These are phyloP conservation scores for Clitopilus hobsonii DNA, from an alignment of 768 basidiomycete species.

Conservation along the genomic window DNA sequence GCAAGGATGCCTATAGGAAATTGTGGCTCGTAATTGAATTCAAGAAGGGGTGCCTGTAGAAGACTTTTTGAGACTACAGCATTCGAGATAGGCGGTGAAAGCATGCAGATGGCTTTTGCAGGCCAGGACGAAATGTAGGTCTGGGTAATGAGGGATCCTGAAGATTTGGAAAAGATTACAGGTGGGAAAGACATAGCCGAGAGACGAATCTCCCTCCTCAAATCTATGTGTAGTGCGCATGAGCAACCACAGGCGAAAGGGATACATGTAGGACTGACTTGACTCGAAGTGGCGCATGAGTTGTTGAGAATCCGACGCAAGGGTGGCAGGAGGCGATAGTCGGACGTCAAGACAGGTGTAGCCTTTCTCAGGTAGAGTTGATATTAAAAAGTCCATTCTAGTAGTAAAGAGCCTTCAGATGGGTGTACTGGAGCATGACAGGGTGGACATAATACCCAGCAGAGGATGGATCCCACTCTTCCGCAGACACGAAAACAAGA, in stretches of 20 bases:
- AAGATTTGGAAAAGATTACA: slow-evolving; percentile 45
- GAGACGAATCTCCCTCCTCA: slow-evolving; percentile 36
- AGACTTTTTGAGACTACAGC: slow-evolving; percentile 19
- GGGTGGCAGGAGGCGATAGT: slow-evolving; percentile 22
- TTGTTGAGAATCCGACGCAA: slow-evolving; percentile 17
- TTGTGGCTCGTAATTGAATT: slow-evolving; percentile 58
- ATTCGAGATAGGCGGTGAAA: slow-evolving; percentile 48
- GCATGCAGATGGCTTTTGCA: slow-evolving; percentile 55
- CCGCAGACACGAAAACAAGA: slow-evolving; percentile 46
- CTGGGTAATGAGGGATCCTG: slow-evolving; percentile 54
- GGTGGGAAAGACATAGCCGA: slow-evolving; percentile 51
- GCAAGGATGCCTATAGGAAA: slow-evolving; percentile 58
- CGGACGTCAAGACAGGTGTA: slow-evolving; percentile 45
- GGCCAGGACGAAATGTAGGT: slow-evolving; percentile 67
- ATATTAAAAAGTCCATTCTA: slow-evolving; percentile 31
- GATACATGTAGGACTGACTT: slow-evolving; percentile 21
- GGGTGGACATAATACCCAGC: slow-evolving; percentile 23
- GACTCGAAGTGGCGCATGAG: slow-evolving; percentile 36
- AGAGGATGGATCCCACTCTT: slow-evolving; percentile 37
- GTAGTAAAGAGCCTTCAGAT: background rate
- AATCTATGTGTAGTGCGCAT: slow-evolving; percentile 25
- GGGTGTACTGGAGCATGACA: background rate
- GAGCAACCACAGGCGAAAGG: background rate
- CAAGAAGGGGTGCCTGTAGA: slow-evolving; percentile 33
- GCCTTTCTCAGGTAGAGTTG: slow-evolving; percentile 41